Conservation (phyloP, 2,329 filamentous ascomycete genomes). For the Zalaria obscura region DNA sequence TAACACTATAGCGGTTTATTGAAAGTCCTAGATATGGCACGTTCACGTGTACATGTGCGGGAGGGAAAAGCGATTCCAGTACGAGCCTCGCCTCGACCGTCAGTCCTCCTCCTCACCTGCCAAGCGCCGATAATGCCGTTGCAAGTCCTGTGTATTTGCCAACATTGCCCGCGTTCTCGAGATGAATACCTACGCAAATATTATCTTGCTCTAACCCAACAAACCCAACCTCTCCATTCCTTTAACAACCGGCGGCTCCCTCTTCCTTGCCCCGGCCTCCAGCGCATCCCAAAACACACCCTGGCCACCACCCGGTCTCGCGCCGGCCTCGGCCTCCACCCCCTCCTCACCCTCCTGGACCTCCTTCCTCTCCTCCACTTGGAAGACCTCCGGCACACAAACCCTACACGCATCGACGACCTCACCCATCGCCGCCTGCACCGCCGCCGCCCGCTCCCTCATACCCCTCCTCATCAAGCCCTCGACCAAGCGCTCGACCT, state of each 20-base stretch:
- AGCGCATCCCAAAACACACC: slow-evolving; percentile 32
- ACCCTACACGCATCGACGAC: slow-evolving; percentile 55
- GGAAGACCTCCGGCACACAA: slow-evolving; percentile 60
- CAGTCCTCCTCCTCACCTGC: too few species aligned
- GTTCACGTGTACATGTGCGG: too few species aligned
- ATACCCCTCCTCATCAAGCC: slow-evolving; percentile 68
- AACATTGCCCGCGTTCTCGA: too few species aligned
- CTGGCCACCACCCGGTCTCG: slow-evolving; percentile 21
- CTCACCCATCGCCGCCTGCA: slow-evolving; percentile 60
- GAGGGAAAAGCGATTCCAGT: too few species aligned
- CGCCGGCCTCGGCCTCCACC: slow-evolving; percentile 7
- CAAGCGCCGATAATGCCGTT: too few species aligned
- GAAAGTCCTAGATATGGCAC: too few species aligned
- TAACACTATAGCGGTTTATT: too few species aligned
- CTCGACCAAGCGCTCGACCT: slow-evolving; percentile 61
- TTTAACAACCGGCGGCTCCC: slow-evolving; percentile 39
- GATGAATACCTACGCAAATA: too few species aligned
- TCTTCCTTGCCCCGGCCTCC: slow-evolving; percentile 18
- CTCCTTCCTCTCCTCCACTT: slow-evolving; percentile 11
- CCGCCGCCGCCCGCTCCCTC: slow-evolving; percentile 70
- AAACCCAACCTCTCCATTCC: slow-evolving; percentile 31
- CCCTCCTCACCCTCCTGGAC: slow-evolving; percentile 7
- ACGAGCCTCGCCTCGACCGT: too few species aligned
- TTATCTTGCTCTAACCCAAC: too few species aligned
- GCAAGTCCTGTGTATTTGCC: too few species aligned